Base-by-base conservation (phyloP, 2,329 filamentous ascomycete genomes). In the Sporothrix protearum region DNA sequence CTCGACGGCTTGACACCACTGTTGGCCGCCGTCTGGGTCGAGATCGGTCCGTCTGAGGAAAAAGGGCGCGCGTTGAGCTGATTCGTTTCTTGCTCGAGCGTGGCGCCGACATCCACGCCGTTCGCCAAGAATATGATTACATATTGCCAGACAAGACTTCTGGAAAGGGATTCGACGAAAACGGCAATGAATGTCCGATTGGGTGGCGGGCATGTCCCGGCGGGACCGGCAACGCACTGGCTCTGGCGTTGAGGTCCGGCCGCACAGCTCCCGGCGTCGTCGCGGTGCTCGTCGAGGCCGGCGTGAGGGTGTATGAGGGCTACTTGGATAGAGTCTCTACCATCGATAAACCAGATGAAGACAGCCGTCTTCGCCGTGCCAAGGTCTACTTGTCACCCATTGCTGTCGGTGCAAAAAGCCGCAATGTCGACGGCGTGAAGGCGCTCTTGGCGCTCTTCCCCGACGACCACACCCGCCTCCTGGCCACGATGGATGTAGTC, bases 181-280 rank as follows among this genome's bases (percentile, higher is more conserved):
- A 53, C 45, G 30, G 47, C n/a, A 22, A 53, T 25, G 63, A 67
- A 36, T 49, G 45, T 36, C 22, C 61, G 36, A 28, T 45, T 47
- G 36, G 22, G 22, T 59, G 36, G 14, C 36, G 36, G 39, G 36
- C 61, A 14, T 25, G 25, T 19, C 57, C 57, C 30, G 55, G 68
- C 47, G 68, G 68, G 19, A 28, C 22, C 55, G 68, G 68, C 57
- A 64, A 53, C 57, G 68, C 68, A 30, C 68, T 70, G n/a, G 68
- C 42, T 30, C 57, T 64, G 57, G 68, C 68, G 10, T 22, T 70
- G 25, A 30, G 25, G 2, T 19, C 19, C 45, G 25, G 19, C 10
- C 42, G 16, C n/a, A 42, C 68, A 36, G 45, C 30, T 33, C 57
- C 57, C 39, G 30, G 28, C 28, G 45, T 64, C 25, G 28, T 61